phyloP scores from a whole-genome alignment of 306 rosid species.

The Quercus alba region DNA sequence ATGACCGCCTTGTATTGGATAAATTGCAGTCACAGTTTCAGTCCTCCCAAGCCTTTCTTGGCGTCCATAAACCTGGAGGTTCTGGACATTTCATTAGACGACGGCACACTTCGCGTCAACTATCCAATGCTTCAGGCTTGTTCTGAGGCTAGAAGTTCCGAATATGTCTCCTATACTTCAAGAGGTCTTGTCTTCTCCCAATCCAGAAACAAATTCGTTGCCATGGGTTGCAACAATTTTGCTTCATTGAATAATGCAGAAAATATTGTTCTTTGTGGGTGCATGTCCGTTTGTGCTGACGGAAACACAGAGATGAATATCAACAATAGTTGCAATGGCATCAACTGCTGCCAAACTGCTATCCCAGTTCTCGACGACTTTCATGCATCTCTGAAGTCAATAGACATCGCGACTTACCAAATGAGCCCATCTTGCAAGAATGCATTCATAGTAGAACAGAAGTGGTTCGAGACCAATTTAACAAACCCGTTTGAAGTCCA shows the following conservation, averaged over 20 bases:
- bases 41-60: not conserved
- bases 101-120: not conserved
- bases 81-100: not conserved
- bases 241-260: not conserved
- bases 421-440: not conserved
- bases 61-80: not conserved
- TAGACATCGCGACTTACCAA: rapidly evolving
- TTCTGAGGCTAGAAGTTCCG: too few relatives aligned
- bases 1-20: not conserved
- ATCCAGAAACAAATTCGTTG: not conserved
- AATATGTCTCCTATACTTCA: too few relatives aligned
- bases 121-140: not conserved
- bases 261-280: not conserved
- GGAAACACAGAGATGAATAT: too few relatives aligned
- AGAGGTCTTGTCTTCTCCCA: not conserved
- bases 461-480: not conserved
- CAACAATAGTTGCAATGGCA: not conserved
- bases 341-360: too few relatives aligned
- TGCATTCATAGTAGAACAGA: not conserved
- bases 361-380: not conserved
- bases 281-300: not conserved
- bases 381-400: rapidly evolving
- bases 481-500: too few relatives aligned
- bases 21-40: not conserved
- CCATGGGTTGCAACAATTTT: not conserved